phyloP scores from a whole-genome alignment of 2,329 filamentous ascomycete genomes.

The Botrytis hyacinthi region DNA sequence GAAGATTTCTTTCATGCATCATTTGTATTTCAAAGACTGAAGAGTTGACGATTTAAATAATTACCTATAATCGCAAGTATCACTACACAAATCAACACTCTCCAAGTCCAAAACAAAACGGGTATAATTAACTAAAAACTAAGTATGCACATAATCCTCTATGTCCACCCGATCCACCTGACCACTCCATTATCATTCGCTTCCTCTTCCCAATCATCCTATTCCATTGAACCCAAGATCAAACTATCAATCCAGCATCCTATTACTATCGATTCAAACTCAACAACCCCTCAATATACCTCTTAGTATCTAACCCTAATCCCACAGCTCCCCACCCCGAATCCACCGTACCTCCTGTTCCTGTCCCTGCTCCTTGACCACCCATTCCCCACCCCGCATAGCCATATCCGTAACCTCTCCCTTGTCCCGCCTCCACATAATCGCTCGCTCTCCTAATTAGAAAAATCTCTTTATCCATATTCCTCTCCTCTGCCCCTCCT shows the following conservation, averaged over 20 bases:
- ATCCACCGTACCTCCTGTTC: not conserved
- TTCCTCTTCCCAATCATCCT: not conserved
- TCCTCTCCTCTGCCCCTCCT: constrained; percentile 4
- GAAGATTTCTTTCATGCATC: no score
- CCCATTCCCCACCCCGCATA: constrained; percentile 48
- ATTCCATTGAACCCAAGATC: not conserved
- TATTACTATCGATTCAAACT: constrained; percentile 46
- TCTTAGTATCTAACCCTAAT: constrained; percentile 73
- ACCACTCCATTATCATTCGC: not conserved
- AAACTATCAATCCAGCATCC: not conserved
- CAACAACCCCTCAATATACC: constrained; percentile 71
- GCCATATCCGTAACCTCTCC: constrained; percentile 27
- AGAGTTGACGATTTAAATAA: no score
- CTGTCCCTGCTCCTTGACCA: constrained; percentile 59
- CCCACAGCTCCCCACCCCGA: constrained; percentile 41
- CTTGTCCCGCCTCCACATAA: constrained; percentile 37
- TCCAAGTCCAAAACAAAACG: not conserved
- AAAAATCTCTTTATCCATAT: constrained; percentile 56
- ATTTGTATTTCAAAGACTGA: no score
- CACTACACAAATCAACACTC: not conserved
- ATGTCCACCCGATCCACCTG: not conserved
- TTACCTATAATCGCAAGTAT: not conserved
- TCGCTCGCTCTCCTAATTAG: constrained; percentile 60
- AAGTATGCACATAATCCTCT: not conserved
- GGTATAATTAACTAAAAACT: not conserved